A percentile compares a stretch with the other conserved stretches of the same genome.
These are phyloP conservation scores for Aphanocladium album DNA, from an alignment of 2,329 filamentous ascomycete genomes.

Conservation along the genomic window DNA sequence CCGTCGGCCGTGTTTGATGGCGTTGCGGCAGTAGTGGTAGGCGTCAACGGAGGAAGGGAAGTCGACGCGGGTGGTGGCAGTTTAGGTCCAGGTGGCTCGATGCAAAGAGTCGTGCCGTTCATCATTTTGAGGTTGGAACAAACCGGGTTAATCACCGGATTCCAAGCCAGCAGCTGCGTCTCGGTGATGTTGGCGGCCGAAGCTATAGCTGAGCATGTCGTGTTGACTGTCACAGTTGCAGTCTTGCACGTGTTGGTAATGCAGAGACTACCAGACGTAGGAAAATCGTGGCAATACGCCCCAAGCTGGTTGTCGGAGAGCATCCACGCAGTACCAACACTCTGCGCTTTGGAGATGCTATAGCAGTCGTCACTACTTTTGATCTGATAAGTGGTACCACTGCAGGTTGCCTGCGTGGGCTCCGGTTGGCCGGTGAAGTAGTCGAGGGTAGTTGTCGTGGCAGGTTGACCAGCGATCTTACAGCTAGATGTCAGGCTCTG, in stretches of 20 bases:
- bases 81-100: background rate
- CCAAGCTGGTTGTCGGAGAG: conserved; percentile 20
- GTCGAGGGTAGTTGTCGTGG: conserved; percentile 15
- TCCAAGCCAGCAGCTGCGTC: background rate
- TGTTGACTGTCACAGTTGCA: background rate
- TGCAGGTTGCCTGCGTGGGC: conserved; percentile 14
- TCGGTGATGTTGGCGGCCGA: conserved; percentile 18
- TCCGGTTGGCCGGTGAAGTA: conserved; percentile 13
- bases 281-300: conserved; percentile 8
- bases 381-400: conserved; percentile 17
- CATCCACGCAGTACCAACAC: conserved; percentile 18
- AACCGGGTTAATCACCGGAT: background rate
- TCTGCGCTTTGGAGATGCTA: conserved; percentile 15
- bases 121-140: conserved; percentile 16
- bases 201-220: conserved; percentile 11
- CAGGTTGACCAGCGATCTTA: conserved; percentile 17
- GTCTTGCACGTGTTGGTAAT: conserved; percentile 18
- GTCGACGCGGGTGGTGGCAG: background rate
- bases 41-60: background rate
- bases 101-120: background rate
- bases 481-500: conserved; percentile 20
- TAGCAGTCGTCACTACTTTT: conserved; percentile 18
- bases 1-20: background rate
- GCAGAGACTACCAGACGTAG: conserved; percentile 17
- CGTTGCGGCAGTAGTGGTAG: background rate